Base-by-base conservation (phyloP, 352 stramenopile species). In the Pythium biforme region DNA sequence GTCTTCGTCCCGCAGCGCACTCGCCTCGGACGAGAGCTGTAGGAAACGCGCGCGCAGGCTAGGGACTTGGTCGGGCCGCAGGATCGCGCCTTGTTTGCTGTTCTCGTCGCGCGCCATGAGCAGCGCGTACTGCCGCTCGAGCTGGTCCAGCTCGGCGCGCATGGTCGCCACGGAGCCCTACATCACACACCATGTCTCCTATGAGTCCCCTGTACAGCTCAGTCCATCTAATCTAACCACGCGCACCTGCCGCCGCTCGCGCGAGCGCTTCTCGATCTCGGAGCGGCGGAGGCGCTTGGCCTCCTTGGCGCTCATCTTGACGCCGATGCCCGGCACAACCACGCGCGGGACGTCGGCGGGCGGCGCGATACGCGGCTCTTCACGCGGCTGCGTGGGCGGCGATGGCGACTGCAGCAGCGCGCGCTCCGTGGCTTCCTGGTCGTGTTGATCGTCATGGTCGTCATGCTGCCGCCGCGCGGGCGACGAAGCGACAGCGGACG, bases 211-310 rank as follows among this genome's bases (percentile, higher is more conserved):
- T 37, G 12, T 26, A 10, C 27, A 2, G n/a, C n/a, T n/a, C n/a
- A n/a, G n/a, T n/a, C n/a, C n/a, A n/a, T n/a, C n/a, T n/a, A n/a
- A 19, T 52, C n/a, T 5, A 20, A 29, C 7, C 26, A 25, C 33
- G 39, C 40, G 29, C 50, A 70, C 66, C 46, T 81, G 63, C 25
- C 74, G 77, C 22, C 80, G 72, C 59, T 86, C 69, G 8, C 80
- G 74, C 20, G 80, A 89, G 41, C 77, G 73, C 54, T 75, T 74
- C 63, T 89, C 80, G 52, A 89, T 87, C 73, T 87, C 80, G 22
- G 76, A 83, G 20, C 80, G 68, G 2, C 74, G 59, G 6, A 75
- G 72, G 19, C 80, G 80, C 59, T 77, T 70, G 46, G 45, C 53
- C 34, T 61, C 55, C 31, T 65, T 64, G 33, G 57, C 26, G 25